These are phyloP conservation scores for Paramecium octaurelia DNA, from an alignment of 73 alveolate genomes.

Conservation along the genomic window DNA sequence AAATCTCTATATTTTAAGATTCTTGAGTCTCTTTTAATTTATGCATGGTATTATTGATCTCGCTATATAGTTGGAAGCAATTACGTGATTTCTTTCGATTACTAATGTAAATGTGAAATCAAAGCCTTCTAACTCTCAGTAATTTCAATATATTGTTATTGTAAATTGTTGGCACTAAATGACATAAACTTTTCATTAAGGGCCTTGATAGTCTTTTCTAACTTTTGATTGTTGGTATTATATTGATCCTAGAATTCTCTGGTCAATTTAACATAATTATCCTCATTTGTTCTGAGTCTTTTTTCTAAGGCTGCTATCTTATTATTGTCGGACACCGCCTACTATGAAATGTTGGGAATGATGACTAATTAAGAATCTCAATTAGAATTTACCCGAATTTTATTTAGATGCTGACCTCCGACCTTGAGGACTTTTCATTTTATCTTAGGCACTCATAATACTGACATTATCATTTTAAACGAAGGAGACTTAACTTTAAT, in stretches of 20 bases:
- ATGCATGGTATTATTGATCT: not conserved
- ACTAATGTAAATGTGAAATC: not conserved
- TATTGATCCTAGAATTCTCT: not conserved
- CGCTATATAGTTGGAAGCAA: slow-evolving; percentile 1
- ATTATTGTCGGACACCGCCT: not conserved
- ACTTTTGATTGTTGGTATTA: not conserved
- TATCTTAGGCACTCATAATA: not conserved
- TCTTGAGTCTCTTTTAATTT: not conserved
- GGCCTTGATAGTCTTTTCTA: not conserved
- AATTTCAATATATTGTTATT: not conserved
- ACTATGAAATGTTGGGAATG: not conserved
- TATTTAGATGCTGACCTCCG: not conserved
- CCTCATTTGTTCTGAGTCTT: not conserved
- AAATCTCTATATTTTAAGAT: not conserved
- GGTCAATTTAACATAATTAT: not conserved
- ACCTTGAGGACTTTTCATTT: not conserved
- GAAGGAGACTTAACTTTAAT: slow-evolving; percentile 4
- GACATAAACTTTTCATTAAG: not conserved
- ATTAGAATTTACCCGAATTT: not conserved
- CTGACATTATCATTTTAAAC: not conserved
- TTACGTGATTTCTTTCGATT: slow-evolving; percentile 12
- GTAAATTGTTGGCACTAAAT: not conserved
- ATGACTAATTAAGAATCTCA: not conserved
- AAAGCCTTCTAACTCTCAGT: not conserved
- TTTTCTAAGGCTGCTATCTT: not conserved